These are phyloP conservation scores for Monosiga brevicollis DNA, from an alignment of 78 protist species.

Conservation along the genomic window DNA sequence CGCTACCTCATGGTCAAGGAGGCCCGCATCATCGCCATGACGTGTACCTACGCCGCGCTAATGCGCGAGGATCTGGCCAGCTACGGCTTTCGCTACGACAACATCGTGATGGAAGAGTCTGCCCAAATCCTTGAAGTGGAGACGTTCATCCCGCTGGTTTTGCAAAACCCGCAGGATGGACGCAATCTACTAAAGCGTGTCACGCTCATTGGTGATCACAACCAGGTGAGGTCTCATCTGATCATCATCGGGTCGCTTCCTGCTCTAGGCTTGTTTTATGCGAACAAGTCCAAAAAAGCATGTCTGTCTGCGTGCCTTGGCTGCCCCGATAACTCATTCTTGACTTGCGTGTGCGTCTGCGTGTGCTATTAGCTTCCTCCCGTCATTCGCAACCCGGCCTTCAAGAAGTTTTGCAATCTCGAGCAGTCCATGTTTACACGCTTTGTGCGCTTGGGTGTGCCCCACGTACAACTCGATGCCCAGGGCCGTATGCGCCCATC, in stretches of 20 bases:
- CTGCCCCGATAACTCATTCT: too few species aligned
- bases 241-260: too few species aligned
- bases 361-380: too few species aligned
- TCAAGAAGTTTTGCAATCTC: constrained; percentile 63
- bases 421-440: constrained; percentile 70
- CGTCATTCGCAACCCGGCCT: constrained; percentile 77
- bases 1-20: constrained; percentile 77
- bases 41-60: constrained; percentile 95
- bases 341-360: too few species aligned
- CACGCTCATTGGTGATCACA: constrained; percentile 90
- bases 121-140: constrained; percentile 90
- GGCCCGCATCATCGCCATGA: constrained; percentile 89
- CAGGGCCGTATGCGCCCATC: constrained; percentile 57
- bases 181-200: constrained; percentile 74
- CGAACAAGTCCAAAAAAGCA: too few species aligned
- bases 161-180: constrained; percentile 56
- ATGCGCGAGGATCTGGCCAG: constrained; percentile 32
- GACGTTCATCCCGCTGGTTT: constrained; percentile 89
- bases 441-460: constrained; percentile 62
- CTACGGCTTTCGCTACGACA: constrained; percentile 82
- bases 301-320: too few species aligned
- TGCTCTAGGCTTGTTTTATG: too few species aligned
- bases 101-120: constrained; percentile 88
- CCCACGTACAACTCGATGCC: constrained; percentile 53
- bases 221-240: too few species aligned